Evolutionary conservation across 2,329 filamentous ascomycete genomes (phyloP).

Genomic region (Pyricularia pennisetigena): DNA sequence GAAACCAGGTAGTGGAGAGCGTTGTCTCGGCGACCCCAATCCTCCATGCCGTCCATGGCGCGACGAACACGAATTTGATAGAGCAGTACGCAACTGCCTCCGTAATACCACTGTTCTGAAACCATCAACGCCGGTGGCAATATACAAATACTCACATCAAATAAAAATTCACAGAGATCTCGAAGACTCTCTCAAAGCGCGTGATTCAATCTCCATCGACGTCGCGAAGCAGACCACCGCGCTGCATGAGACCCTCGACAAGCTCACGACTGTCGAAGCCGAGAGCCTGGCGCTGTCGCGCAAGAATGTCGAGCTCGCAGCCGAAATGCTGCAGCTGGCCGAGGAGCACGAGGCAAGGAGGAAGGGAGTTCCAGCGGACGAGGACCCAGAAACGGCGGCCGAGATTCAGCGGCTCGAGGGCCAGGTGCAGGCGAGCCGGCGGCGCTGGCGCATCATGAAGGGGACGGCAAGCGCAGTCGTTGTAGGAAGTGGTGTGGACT

Average conservation of each 20-base stretch:
- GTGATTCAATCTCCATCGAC: slow-evolving; percentile 56
- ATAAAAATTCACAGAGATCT: slow-evolving; percentile 43
- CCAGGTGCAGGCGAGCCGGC: slow-evolving; percentile 51
- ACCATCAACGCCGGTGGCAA: neutral
- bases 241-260: slow-evolving; percentile 37
- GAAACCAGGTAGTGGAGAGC: slow-evolving; percentile 57
- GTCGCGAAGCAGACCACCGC: slow-evolving; percentile 50
- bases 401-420: slow-evolving; percentile 49
- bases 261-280: slow-evolving; percentile 46
- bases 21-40: slow-evolving; percentile 66
- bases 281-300: slow-evolving; percentile 45
- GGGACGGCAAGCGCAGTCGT: slow-evolving; percentile 69
- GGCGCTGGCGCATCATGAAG: slow-evolving; percentile 67
- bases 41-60: slow-evolving; percentile 65
- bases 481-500: slow-evolving; percentile 74
- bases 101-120: neutral
- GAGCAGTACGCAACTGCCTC: neutral
- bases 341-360: slow-evolving; percentile 42
- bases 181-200: slow-evolving; percentile 52
- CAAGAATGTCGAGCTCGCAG: slow-evolving; percentile 53
- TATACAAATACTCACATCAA: slow-evolving; percentile 4
- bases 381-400: slow-evolving; percentile 31
- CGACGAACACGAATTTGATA: slow-evolving; percentile 19
- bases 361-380: slow-evolving; percentile 36
- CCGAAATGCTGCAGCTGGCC: slow-evolving; percentile 52